These are phyloP conservation scores for Polyplosphaeria fusca DNA, from an alignment of 495 filamentous ascomycete genomes.

Conservation along the genomic window DNA sequence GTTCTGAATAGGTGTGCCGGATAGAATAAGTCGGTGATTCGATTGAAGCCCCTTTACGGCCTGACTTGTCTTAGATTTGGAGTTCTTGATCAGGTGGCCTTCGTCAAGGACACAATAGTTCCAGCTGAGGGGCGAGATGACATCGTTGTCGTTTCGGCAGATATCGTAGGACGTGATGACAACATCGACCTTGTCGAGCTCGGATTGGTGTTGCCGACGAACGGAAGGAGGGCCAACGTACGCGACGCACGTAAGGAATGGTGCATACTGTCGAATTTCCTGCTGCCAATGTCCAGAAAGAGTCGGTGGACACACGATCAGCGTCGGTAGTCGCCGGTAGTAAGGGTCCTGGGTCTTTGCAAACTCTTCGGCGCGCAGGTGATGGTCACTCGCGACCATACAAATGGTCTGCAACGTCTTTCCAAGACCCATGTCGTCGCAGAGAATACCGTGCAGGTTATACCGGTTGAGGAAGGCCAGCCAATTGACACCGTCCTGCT, in stretches of 20 bases:
- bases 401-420: conserved; percentile 97
- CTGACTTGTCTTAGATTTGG: conserved; percentile 84
- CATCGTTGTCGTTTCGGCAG: conserved; percentile 85
- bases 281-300: conserved; percentile 99
- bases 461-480: conserved; percentile 96
- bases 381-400: conserved; percentile 96
- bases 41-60: conserved; percentile 84
- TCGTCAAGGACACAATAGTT: conserved; percentile 98
- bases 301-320: conserved; percentile 94
- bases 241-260: conserved; percentile 81
- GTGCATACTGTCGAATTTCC: conserved; percentile 90
- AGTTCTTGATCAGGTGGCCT: conserved; percentile 97
- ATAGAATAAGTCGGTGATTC: conserved; percentile 93
- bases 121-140: conserved; percentile 81
- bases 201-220: conserved; percentile 62
- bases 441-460: conserved; percentile 95
- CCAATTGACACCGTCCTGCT: conserved; percentile 99
- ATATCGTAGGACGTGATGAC: conserved; percentile 98
- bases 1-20: conserved; percentile 97
- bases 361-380: conserved; percentile 86
- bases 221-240: conserved; percentile 88
- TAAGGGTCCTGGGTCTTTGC: conserved; percentile 73
- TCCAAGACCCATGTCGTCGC: conserved; percentile 98
- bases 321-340: conserved; percentile 73
- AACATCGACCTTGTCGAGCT: conserved; percentile 74